Base-by-base conservation (phyloP, 1,139 yeast species). In the Lodderomyces parapsilosis region DNA sequence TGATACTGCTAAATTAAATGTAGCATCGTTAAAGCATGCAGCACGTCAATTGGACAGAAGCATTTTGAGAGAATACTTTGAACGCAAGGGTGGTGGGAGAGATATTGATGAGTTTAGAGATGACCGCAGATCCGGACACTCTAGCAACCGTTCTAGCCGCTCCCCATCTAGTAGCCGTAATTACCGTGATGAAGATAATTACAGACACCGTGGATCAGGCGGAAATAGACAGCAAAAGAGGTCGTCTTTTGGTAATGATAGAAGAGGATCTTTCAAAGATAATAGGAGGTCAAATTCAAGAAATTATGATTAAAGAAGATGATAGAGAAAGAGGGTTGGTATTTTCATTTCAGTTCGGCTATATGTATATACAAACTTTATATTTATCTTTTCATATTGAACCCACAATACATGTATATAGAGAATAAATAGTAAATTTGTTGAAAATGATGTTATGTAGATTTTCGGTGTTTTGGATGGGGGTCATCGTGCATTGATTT, bases 1-100 rank as follows among this genome's bases (percentile, higher is more conserved):
- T 39, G 51, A 50, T 8, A 40, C 38, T 9, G 53, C 54, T 8
- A 56, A 50, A 35, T 38, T 55, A 22, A 35, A 13, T 19, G n/a
- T 30, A 10, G 13, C 36, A 10, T 25, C 36, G n/a, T 10, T 35
- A 3, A 28, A 15, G 4, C 15, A 19, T 6, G 10, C 23, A 8
- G 24, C 17, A 14, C 24, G 23, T 18, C 17, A 28, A 19, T 32
- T 33, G 23, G 40, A 36, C 25, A 40, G 48, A 34, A 24, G 40
- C 14, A 33, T 40, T 9, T 24, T 36, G 9, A 36, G 38, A 32
- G 35, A 36, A 30, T 41, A 44, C 13, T 32, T 33, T 36, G 37
- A 34, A 34, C 37, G 23, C 10, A 34, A 34, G 11, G 13, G 19
- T 8, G 13, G 19, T 8, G 37, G 27, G 14, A 15, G 19, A 34